Conservation (phyloP, 106 monocot species). For the Gastrodia elata region DNA sequence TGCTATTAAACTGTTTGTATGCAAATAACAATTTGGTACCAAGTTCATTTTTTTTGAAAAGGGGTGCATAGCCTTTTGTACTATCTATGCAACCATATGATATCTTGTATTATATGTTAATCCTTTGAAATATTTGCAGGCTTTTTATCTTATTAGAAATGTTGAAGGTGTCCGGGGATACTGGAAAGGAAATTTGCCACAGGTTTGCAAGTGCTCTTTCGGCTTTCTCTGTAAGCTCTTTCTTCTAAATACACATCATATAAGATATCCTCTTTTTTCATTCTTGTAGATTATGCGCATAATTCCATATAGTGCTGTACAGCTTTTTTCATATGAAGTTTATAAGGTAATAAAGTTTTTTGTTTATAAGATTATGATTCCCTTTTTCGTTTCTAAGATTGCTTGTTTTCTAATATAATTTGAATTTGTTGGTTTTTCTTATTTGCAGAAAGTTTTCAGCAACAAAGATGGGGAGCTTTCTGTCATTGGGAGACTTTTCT, state of each 20-base stretch:
- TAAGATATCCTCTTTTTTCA: conserved; percentile 10
- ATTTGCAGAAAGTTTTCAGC: conserved; percentile 68
- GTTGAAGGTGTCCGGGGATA: conserved; percentile 82
- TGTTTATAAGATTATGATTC: background rate
- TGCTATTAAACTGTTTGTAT: background rate
- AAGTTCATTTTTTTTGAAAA: background rate
- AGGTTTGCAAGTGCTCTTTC: conserved; percentile 30
- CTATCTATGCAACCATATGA: background rate
- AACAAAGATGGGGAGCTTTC: conserved; percentile 70
- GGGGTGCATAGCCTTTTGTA: too few species aligned
- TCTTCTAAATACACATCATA: background rate
- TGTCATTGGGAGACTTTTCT: conserved; percentile 77
- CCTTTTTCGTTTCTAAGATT: background rate
- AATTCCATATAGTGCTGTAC: conserved; percentile 92
- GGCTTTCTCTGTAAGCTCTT: background rate
- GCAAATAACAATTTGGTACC: background rate
- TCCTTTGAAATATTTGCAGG: conserved; percentile 28
- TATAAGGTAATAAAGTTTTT: conserved; percentile 58
- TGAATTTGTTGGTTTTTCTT: conserved; percentile 2
- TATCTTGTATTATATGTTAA: background rate
- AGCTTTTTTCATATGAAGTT: conserved; percentile 89
- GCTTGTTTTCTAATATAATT: conserved; percentile 1
- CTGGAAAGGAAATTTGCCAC: conserved; percentile 98
- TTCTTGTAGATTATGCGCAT: conserved; percentile 73
- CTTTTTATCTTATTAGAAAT: conserved; percentile 54